Evolutionary conservation across 768 basidiomycete genomes (phyloP).

Genomic region (Tylopilus balloui): DNA sequence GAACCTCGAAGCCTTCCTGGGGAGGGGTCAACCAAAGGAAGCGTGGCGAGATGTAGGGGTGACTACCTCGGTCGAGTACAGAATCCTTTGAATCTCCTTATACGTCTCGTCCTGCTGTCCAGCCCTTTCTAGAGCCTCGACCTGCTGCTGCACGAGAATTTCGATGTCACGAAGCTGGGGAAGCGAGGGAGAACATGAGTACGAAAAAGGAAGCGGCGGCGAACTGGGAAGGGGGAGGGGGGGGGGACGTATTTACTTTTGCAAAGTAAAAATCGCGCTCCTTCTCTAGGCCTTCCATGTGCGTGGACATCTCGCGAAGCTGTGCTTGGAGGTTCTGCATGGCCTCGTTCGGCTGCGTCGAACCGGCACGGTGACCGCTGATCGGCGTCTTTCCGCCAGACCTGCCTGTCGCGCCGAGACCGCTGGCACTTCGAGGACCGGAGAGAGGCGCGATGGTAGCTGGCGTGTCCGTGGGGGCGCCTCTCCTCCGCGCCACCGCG

Average conservation of each 20-base stretch:
- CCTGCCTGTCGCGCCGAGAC: conserved; percentile 38
- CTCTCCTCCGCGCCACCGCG: conserved; percentile 74
- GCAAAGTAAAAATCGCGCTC: conserved; percentile 98
- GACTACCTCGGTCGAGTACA: conserved; percentile 91
- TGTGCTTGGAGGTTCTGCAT: conserved; percentile 68
- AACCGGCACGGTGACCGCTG: conserved; percentile 60
- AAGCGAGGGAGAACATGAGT: neutral
- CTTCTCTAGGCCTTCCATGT: conserved; percentile 91
- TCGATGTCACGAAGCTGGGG: conserved; percentile 92
- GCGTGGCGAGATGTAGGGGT: conserved; percentile 19
- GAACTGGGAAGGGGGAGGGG: conserved; percentile 18
- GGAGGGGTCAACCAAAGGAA: conserved; percentile 9
- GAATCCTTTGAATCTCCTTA: conserved; percentile 81
- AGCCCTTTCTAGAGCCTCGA: conserved; percentile 55
- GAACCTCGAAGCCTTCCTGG: conserved; percentile 93
- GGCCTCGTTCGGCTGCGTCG: conserved; percentile 62
- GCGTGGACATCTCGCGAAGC: conserved; percentile 73
- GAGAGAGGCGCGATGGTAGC: conserved; percentile 71
- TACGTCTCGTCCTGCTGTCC: conserved; percentile 59
- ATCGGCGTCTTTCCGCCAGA: conserved; percentile 73
- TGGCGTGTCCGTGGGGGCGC: conserved; percentile 69
- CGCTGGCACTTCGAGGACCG: conserved; percentile 37
- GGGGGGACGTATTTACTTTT: conserved; percentile 72
- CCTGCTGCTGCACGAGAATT: conserved; percentile 80
- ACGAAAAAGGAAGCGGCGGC: conserved; percentile 1